Conservation (phyloP, 2,329 filamentous ascomycete species). For the Geoglossum cookeanum region DNA sequence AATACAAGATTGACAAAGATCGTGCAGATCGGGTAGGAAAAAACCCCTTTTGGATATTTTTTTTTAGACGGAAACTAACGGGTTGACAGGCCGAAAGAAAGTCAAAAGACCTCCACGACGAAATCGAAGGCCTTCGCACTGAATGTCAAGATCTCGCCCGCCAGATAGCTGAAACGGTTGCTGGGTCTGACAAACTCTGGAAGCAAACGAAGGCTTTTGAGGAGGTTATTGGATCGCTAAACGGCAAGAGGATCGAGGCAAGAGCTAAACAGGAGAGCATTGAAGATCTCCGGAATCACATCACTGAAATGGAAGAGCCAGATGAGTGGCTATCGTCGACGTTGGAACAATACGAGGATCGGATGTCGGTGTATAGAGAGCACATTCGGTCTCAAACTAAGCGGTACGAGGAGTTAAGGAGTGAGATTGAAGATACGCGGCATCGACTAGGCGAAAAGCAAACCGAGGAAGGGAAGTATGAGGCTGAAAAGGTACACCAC, state of each 20-base stretch:
- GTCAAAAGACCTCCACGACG: conserved; percentile 41
- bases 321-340: conserved; percentile 56
- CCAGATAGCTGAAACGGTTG: conserved; percentile 40
- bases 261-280: conserved; percentile 51
- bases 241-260: conserved; percentile 57
- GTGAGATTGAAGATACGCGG: conserved; percentile 29
- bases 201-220: conserved; percentile 56
- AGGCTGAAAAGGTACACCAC: conserved; percentile 74
- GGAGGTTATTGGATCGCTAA: conserved; percentile 54
- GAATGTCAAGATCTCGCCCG: conserved; percentile 38
- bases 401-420: conserved; percentile 44
- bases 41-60: not conserved
- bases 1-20: conserved; percentile 70
- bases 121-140: conserved; percentile 42
- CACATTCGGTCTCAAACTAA: conserved; percentile 43
- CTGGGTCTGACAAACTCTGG: conserved; percentile 43
- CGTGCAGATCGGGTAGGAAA: conserved; percentile 45
- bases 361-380: conserved; percentile 43
- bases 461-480: conserved; percentile 44
- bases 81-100: conserved; percentile 35
- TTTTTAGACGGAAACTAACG: not conserved
- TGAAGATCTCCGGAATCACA: conserved; percentile 46
- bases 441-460: conserved; percentile 26
- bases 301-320: conserved; percentile 60
- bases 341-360: conserved; percentile 59